Percentiles rank a stretch among this genome's conserved stretches.
Conservation (phyloP, 2,329 filamentous ascomycete genomes). For the Penicillium sclerotigenum region DNA sequence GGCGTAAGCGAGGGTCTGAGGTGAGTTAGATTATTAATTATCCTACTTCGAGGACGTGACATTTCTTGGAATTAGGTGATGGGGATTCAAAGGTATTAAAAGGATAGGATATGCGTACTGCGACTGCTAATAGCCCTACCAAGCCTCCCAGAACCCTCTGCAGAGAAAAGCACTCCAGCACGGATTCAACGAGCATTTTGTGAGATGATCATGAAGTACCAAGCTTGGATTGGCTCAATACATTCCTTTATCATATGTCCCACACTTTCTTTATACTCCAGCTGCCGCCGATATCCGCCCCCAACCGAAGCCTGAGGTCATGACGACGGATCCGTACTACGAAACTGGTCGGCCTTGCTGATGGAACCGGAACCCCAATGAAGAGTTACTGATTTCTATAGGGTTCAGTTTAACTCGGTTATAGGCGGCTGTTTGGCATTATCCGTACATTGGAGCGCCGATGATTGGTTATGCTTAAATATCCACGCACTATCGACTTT, state of each 20-base stretch:
- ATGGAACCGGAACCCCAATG: not conserved
- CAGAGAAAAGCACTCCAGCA: constrained; percentile 18
- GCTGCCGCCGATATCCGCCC: constrained; percentile 17
- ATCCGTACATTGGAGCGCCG: not conserved
- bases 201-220: constrained; percentile 1
- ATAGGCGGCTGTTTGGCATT: constrained; percentile 3
- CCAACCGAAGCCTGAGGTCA: constrained; percentile 17
- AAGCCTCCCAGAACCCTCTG: constrained; percentile 16
- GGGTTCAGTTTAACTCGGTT: not conserved
- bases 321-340: constrained; percentile 13
- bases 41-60: not conserved
- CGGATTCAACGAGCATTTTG: constrained; percentile 26
- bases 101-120: constrained; percentile 16
- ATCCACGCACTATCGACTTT: not conserved
- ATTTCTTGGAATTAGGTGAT: not conserved
- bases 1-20: constrained; percentile 30
- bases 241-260: not conserved
- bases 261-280: constrained; percentile 19
- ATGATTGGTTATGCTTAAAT: constrained; percentile 8
- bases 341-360: not conserved
- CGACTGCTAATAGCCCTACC: constrained; percentile 14
- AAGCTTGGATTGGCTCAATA: not conserved
- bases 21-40: not conserved
- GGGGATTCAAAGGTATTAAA: not conserved
- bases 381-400: not conserved